Percentiles rank a stretch among this genome's conserved stretches.
Conservation (phyloP, 345 rosid genomes). For the Isatis tinctoria region DNA sequence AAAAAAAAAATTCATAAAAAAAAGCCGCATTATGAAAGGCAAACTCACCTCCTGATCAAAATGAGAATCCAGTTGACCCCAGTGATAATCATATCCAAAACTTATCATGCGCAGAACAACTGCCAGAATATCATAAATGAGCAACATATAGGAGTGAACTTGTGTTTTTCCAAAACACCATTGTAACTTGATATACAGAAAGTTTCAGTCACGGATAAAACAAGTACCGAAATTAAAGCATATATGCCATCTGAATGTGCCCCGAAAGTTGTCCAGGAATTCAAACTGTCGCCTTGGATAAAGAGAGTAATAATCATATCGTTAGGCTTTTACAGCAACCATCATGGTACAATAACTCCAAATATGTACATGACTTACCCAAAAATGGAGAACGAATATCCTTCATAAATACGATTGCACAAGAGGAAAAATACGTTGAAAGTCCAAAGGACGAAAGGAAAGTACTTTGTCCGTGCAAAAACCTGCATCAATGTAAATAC, state of each 20-base stretch:
- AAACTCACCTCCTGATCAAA: slow-evolving; percentile 65
- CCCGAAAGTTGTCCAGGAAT: slow-evolving; percentile 73
- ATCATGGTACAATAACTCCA: neutral
- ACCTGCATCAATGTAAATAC: slow-evolving; percentile 48
- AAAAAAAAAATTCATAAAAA: neutral
- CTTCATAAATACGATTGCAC: slow-evolving; percentile 79
- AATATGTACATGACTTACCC: slow-evolving; percentile 55
- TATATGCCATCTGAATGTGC: slow-evolving; percentile 94
- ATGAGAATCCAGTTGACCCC: slow-evolving; percentile 56
- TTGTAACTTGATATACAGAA: neutral
- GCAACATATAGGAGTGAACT: no score
- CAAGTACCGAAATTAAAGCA: slow-evolving; percentile 97
- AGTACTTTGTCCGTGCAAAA: slow-evolving; percentile 55
- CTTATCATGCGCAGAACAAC: slow-evolving; percentile 92
- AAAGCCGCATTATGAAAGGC: neutral
- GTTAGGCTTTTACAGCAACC: neutral
- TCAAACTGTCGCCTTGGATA: slow-evolving; percentile 56
- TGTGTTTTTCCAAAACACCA: neutral
- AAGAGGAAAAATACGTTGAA: slow-evolving; percentile 74
- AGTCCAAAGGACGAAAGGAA: slow-evolving; percentile 57
- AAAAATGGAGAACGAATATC: slow-evolving; percentile 76
- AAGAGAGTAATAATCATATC: neutral
- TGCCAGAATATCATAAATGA: slow-evolving; percentile 9
- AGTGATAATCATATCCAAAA: slow-evolving; percentile 85
- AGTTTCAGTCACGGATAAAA: neutral